Evolutionary conservation across 441 rosid genomes (phyloP).

Genomic region (Erodium trifolium): DNA sequence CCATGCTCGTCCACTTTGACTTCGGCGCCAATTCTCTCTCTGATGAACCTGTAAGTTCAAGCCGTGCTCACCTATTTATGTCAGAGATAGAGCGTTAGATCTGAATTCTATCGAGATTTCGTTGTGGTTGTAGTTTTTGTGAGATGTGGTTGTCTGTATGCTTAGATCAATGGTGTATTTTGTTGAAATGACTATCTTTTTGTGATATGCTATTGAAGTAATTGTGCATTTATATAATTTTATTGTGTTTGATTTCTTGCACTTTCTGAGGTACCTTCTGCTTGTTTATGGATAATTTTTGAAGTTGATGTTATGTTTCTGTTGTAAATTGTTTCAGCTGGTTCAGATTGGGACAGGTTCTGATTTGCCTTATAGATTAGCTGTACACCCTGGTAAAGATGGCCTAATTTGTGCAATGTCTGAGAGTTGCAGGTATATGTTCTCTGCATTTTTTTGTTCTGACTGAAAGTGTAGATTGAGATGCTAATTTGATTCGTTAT

Average conservation of each 20-base stretch:
- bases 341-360: slow-evolving; percentile 40
- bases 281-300: neutral
- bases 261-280: neutral
- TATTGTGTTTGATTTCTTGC: neutral
- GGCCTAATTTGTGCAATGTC: slow-evolving; percentile 68
- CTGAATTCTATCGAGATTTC: neutral
- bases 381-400: slow-evolving; percentile 17
- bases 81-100: neutral
- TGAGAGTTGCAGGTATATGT: slow-evolving; percentile 51
- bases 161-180: neutral
- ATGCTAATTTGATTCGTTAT: neutral
- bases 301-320: neutral
- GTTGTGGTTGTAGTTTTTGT: neutral
- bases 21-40: slow-evolving; percentile 50
- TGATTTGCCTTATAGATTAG: no score
- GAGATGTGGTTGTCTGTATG: no score
- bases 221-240: neutral
- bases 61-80: neutral
- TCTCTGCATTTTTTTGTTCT: neutral
- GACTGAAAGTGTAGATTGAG: neutral
- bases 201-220: no score
- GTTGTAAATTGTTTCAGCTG: slow-evolving; percentile 29
- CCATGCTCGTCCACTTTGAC: slow-evolving; percentile 48
- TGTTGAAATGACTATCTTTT: no score
- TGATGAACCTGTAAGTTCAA: slow-evolving; percentile 49